Evolutionary conservation across 768 basidiomycete genomes (phyloP), one percentile per base, ranked within the genome.

Genomic region (Amanita phalloides): DNA sequence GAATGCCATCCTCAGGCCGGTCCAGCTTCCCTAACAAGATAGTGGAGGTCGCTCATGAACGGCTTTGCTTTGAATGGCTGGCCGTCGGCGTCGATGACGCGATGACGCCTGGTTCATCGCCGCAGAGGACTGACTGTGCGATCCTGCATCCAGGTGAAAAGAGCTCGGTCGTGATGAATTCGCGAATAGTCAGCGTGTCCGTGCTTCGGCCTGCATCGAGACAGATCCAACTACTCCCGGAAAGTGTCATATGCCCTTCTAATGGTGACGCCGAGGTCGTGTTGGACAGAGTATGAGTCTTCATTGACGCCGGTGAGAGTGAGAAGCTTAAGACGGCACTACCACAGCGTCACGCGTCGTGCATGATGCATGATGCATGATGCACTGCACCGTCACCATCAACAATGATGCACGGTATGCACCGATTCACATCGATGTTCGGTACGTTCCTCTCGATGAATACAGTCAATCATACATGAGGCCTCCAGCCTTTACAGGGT

Each of bases 61-160:
- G 93, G 86, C 64, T 97, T 97, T 14, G 88, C 90, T 66, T 89
- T 86, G 80, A 96, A 96, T 0, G 89, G 85, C 53, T 82, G 79
- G 37, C 82, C 79, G 45, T 96, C 94, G 37, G 90, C 84, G 54
- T 94, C 17, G 17, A 17, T 17, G 17, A 17, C 17, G 17, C 89
- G 49, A 96, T 62, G 59, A 61, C 60, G 8, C 58, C 62, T 20
- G 54, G 56, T 70, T 66, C 44, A 74, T 59, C 20, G 68, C 61
- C 26, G 68, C 58, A 14, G 71, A 64, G 1, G 71, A 68, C 9
- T 63, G 60, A 5, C 68, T 57, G 30, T 68, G 71, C 41, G 71
- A 60, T 25, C 71, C 70, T 20, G 65, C 69, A 56, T 81, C 82
- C 56, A 0, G 81, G 78, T 0, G 75, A 74, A 50, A 90, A 69